phyloP scores from a whole-genome alignment of 2,329 filamentous ascomycete species.

The Epicoccum sorghinum region DNA sequence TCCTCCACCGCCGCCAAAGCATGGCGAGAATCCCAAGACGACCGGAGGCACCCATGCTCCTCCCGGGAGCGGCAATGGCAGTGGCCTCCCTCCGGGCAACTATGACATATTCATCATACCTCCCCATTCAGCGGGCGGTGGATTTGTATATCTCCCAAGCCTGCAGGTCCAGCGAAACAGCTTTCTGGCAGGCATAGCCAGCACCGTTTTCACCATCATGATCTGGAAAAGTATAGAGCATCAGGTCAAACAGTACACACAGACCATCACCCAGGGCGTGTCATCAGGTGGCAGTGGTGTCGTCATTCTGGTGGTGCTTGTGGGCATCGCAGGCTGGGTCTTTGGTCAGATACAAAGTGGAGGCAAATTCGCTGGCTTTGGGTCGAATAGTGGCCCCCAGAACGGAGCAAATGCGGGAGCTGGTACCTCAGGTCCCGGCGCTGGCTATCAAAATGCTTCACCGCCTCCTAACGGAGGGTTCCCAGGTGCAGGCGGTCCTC shows the following conservation, averaged over 20 bases:
- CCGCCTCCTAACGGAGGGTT: slow-evolving; percentile 43
- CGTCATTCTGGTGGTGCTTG: slow-evolving; percentile 71
- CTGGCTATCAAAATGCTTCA: slow-evolving; percentile 39
- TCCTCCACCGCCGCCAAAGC: slow-evolving; percentile 82
- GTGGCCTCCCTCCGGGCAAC: slow-evolving; percentile 80
- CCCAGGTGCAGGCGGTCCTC: slow-evolving; percentile 38
- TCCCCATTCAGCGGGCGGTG: slow-evolving; percentile 84
- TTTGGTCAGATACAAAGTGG: slow-evolving; percentile 68
- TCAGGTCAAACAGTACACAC: slow-evolving; percentile 74
- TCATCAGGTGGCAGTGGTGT: slow-evolving; percentile 71
- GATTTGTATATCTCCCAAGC: slow-evolving; percentile 94
- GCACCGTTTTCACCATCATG: slow-evolving; percentile 73
- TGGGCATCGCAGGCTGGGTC: slow-evolving; percentile 80
- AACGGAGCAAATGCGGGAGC: slow-evolving; percentile 44
- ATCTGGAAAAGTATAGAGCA: slow-evolving; percentile 77
- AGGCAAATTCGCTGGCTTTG: slow-evolving; percentile 46
- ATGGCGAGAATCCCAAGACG: slow-evolving; percentile 77
- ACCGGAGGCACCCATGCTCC: slow-evolving; percentile 41
- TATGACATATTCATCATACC: slow-evolving; percentile 98
- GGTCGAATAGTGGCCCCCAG: slow-evolving; percentile 35
- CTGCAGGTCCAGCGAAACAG: slow-evolving; percentile 85
- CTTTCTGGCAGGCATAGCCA: slow-evolving; percentile 85
- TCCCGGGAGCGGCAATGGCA: slow-evolving; percentile 33
- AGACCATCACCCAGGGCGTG: slow-evolving; percentile 65
- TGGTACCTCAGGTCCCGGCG: slow-evolving; percentile 27